Evolutionary conservation across 148 eudicot species (phyloP), one percentile per base, ranked within the genome.

Genomic region (Salicornia ramosissima): DNA sequence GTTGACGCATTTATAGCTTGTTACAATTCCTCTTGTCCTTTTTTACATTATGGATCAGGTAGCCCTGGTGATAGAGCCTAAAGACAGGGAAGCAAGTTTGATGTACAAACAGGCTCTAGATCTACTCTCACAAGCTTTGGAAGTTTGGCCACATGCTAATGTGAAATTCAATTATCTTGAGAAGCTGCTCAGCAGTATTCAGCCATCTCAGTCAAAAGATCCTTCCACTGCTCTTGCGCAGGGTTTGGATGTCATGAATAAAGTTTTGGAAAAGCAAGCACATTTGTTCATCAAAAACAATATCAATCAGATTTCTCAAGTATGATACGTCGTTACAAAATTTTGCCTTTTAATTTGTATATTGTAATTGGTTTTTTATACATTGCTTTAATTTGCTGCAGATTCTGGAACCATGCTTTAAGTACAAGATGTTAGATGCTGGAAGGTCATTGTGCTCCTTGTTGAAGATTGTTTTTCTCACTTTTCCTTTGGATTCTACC

Each of bases 121-220:
- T 75, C 85, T 91, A 67, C 80, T 94, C 70, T 91, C 96, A 49
- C 96, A 87, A 79, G 99, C 99, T 68, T 78, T 94, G 81, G 99
- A 94, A 78, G 99, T 94, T 81, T 90, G 99, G 99, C 96, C 99
- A 58, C 92, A 82, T 89, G 99, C 99, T 73, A 94, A 94, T 76
- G 99, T 94, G 74, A 94, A 94, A 80, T 94, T 94, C 68, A 94
- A 94, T 80, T 94, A 94, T 71, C 85, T 94, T 69, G 99, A 94
- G 83, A 94, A 94, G 89, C 83, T 94, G 68, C 93, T 94, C 57
- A 87, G 85, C 80, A 89, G 93, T 71, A 86, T 88, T 57, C 99
- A 84, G 43, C 89, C 97, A 47, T 83, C 98, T 82, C 98, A 94
- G 65, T 86, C 99, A 46, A 94, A 91, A 77, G 99, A 94, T 80